Evolutionary conservation across 2,329 filamentous ascomycete genomes (phyloP), one percentile per base, ranked within the genome.

Genomic region (Sphaerulina populicola): DNA sequence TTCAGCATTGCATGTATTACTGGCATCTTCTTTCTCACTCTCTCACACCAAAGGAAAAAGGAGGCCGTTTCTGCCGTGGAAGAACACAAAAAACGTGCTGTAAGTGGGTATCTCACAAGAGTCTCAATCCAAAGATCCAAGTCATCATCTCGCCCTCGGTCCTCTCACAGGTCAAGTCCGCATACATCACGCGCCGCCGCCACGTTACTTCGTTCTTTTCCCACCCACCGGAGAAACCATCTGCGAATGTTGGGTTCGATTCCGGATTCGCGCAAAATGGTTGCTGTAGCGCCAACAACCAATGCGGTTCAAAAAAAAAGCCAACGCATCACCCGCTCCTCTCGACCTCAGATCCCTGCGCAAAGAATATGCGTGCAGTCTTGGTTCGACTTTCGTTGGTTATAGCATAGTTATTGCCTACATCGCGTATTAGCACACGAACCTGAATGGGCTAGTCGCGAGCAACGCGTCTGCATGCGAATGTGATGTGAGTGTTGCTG

Each of bases 361-460:
- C 83, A 69, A 97, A 98, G 73, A 97, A 97, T 44, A 97, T 77
- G 36, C 86, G 81, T 4, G 88, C 86, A 4, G 82, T 56, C 78
- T 54, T 76, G 74, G 56, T 84, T 77, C 55, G 51, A 62, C 82
- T 82, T 51, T 88, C 82, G 68, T 97, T 98, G 49, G 77, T 77
- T 62, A 98, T 95, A 64, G 85, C 86, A 70, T 98, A 98, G 62
- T 88, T 86, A 66, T 97, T 97, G 46, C 91, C 91, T 96, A 57
- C 31, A 54, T 21, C 38, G 30, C 12, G 27, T 27, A 39, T 50
- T 42, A 56, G 54, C 44, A 33, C 14, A 45, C 27, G 14, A 39
- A 7, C 39, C 5, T 18, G 37, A n/a, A 39, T 9, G 8, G 5
- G 21, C 14, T 12, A 39, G 37, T 39, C 12, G 2, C 37, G 12